phyloP scores from a whole-genome alignment of 768 basidiomycete genomes.

The Termitomyces sp. region DNA sequence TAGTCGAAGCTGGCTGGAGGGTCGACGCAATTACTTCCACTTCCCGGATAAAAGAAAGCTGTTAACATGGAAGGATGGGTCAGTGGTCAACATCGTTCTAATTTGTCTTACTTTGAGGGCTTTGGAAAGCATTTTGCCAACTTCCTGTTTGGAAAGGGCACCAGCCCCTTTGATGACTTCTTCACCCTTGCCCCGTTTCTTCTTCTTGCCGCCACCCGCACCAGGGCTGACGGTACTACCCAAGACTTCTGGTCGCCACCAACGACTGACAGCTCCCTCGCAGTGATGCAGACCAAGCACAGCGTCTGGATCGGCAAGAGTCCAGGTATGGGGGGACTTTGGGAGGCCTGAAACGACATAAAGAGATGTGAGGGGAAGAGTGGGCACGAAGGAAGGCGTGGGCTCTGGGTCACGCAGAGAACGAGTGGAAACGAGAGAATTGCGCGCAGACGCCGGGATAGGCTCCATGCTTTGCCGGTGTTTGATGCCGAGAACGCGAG shows the following conservation, averaged over 20 bases:
- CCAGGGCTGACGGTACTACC: slow-evolving; percentile 85
- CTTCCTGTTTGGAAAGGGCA: slow-evolving; percentile 79
- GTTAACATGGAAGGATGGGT: not conserved
- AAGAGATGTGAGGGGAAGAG: slow-evolving; percentile 73
- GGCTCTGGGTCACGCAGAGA: slow-evolving; percentile 54
- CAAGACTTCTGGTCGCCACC: slow-evolving; percentile 90
- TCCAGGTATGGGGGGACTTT: slow-evolving; percentile 88
- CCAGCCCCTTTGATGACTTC: slow-evolving; percentile 71
- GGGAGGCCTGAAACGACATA: slow-evolving; percentile 87
- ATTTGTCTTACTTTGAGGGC: slow-evolving; percentile 66
- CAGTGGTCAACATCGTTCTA: not conserved
- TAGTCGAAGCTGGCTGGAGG: slow-evolving; percentile 86
- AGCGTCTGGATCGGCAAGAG: slow-evolving; percentile 78
- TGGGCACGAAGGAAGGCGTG: slow-evolving; percentile 57
- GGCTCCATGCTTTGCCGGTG: slow-evolving; percentile 82
- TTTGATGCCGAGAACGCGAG: slow-evolving; percentile 68
- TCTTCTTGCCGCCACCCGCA: slow-evolving; percentile 74
- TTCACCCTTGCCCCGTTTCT: slow-evolving; percentile 58
- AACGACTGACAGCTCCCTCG: slow-evolving; percentile 80
- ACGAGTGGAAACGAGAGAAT: slow-evolving; percentile 72
- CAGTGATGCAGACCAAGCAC: slow-evolving; percentile 76
- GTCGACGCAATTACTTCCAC: slow-evolving; percentile 95
- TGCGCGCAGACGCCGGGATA: slow-evolving; percentile 70
- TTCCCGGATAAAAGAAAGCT: slow-evolving; percentile 90
- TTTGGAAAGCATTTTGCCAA: slow-evolving; percentile 87